Evolutionary conservation across 257 asterid genomes (phyloP).

Genomic region (Mitragyna speciosa): DNA sequence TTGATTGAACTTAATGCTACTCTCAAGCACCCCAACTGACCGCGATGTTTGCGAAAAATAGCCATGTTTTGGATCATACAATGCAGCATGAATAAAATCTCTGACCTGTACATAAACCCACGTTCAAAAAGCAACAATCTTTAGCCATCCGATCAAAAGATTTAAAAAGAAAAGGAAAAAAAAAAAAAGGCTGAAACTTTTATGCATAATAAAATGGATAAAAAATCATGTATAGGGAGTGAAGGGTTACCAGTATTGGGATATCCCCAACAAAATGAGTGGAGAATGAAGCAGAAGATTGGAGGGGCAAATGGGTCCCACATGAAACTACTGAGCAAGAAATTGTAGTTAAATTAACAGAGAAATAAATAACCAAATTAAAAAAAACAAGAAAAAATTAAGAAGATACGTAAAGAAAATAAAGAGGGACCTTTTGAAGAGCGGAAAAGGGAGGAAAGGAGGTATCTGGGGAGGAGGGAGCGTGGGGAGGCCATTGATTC

Average conservation of each 20-base stretch:
- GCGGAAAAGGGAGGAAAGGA: conserved; percentile 36
- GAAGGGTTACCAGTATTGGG: conserved; percentile 60
- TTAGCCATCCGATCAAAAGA: not conserved
- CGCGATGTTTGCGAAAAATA: conserved; percentile 82
- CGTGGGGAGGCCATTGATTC: conserved; percentile 57
- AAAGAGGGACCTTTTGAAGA: conserved; percentile 47
- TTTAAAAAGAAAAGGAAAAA: too few relatives aligned
- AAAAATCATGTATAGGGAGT: not conserved
- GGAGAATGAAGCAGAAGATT: conserved; percentile 51
- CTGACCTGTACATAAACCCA: not conserved
- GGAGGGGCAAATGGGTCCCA: conserved; percentile 13
- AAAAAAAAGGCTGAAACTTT: not conserved
- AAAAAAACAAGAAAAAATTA: not conserved
- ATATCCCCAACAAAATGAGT: conserved; percentile 63
- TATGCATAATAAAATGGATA: too few relatives aligned
- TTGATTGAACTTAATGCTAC: conserved; percentile 77
- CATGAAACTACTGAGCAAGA: conserved; percentile 49
- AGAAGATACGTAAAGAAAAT: not conserved
- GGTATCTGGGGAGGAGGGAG: conserved; percentile 40
- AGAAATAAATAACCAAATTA: not conserved
- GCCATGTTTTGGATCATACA: conserved; percentile 79
- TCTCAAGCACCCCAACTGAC: conserved; percentile 89
- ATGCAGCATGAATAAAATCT: conserved; percentile 70
- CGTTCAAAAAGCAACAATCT: conserved; percentile 8
- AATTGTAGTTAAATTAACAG: not conserved